Conservation (phyloP, 768 basidiomycete genomes). For the Boletus rubropictus region DNA sequence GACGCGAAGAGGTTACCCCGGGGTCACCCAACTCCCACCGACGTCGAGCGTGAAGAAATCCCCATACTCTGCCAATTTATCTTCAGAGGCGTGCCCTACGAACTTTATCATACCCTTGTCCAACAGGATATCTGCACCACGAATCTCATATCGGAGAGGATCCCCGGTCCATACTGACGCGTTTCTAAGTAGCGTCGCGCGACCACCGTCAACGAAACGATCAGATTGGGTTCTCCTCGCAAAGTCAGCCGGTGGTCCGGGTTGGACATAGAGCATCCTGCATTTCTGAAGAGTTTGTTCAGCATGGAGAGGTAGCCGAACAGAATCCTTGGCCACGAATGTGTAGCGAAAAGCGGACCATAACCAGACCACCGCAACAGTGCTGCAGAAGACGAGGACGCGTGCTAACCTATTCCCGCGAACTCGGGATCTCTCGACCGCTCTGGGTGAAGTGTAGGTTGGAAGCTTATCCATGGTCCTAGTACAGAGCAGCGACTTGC, state of each 20-base stretch:
- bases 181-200: constrained; percentile 38
- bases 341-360: constrained; percentile 16
- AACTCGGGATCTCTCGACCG: constrained; percentile 9
- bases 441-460: constrained; percentile 4
- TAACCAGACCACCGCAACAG: constrained; percentile 13
- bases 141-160: constrained; percentile 31
- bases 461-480: constrained; percentile 29
- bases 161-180: constrained; percentile 52
- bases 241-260: constrained; percentile 35
- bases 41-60: constrained; percentile 56
- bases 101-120: constrained; percentile 35
- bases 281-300: constrained; percentile 32
- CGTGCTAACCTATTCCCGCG: constrained; percentile 12
- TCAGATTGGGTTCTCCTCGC: constrained; percentile 33
- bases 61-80: constrained; percentile 28
- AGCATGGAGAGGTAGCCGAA: constrained; percentile 27
- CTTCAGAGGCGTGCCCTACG: constrained; percentile 38
- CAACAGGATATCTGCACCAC: constrained; percentile 37
- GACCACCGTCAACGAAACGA: constrained; percentile 35
- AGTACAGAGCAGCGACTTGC: neutral
- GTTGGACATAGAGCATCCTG: constrained; percentile 29
- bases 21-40: constrained; percentile 62
- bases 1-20: constrained; percentile 42
- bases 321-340: constrained; percentile 4
- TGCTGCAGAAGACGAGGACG: constrained; percentile 17